Conservation (phyloP, 2,329 filamentous ascomycete species). For the Cordyceps fumosorosea region DNA sequence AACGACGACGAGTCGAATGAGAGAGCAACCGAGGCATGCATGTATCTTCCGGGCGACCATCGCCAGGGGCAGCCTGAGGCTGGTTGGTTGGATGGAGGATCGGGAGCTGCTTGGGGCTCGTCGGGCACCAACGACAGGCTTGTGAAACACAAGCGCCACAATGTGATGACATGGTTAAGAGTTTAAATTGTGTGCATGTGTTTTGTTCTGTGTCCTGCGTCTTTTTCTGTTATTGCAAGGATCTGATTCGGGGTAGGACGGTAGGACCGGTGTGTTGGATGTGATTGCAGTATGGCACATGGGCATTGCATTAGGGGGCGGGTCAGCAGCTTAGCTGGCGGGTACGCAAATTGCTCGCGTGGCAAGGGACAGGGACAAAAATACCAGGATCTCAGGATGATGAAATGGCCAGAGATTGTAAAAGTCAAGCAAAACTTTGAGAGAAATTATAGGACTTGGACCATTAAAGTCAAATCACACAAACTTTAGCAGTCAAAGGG, state of each 20-base stretch:
- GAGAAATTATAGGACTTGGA: too few relatives aligned
- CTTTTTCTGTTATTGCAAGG: background rate
- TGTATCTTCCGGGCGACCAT: background rate
- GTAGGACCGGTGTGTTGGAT: background rate
- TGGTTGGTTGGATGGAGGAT: background rate
- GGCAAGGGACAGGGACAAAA: background rate
- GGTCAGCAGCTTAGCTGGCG: background rate
- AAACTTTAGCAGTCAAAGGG: too few relatives aligned
- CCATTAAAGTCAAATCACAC: too few relatives aligned
- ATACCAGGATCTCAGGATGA: background rate
- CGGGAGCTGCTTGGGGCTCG: background rate
- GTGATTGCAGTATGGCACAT: background rate
- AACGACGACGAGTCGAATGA: background rate
- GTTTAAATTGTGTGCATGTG: background rate
- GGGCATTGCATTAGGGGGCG: background rate
- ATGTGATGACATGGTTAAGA: background rate
- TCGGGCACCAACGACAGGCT: conserved; percentile 2
- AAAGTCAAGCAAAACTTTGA: background rate
- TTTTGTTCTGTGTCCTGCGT: background rate
- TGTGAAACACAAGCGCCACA: background rate
- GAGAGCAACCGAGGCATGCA: background rate
- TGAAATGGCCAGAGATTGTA: too few relatives aligned
- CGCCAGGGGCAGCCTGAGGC: background rate
- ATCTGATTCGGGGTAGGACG: background rate
- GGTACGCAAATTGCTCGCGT: background rate